Evolutionary conservation across 2,329 filamentous ascomycete genomes (phyloP).

Genomic region (Cucurbitaria berberidis): DNA sequence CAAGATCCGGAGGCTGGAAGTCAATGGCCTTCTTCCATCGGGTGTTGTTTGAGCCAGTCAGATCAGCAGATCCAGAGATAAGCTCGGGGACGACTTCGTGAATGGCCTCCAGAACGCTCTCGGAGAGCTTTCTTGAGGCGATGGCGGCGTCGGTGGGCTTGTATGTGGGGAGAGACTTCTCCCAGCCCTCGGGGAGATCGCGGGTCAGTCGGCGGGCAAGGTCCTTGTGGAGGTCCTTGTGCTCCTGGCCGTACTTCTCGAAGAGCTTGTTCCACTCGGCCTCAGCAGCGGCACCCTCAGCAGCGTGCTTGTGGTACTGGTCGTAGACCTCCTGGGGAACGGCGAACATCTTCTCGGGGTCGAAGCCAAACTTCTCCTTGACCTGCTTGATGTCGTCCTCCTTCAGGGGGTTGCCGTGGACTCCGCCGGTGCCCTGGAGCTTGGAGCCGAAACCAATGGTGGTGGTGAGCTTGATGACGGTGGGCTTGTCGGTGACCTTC

Average conservation of each 20-base stretch:
- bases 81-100: slow-evolving; percentile 85
- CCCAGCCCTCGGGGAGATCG: slow-evolving; percentile 93
- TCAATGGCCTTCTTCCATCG: slow-evolving; percentile 96
- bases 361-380: slow-evolving; percentile 95
- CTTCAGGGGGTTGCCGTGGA: slow-evolving; percentile 96
- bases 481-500: slow-evolving; percentile 92
- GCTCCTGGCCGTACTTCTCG: slow-evolving; percentile 80
- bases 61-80: slow-evolving; percentile 92
- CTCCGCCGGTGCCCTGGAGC: slow-evolving; percentile 90
- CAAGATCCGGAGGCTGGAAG: slow-evolving; percentile 89
- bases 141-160: slow-evolving; percentile 82
- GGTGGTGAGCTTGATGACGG: slow-evolving; percentile 94
- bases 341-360: slow-evolving; percentile 89
- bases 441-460: slow-evolving; percentile 96
- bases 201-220: slow-evolving; percentile 79
- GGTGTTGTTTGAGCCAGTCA: slow-evolving; percentile 98
- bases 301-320: slow-evolving; percentile 80
- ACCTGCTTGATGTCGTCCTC: slow-evolving; percentile 90
- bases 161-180: slow-evolving; percentile 91
- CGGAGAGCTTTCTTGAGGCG: slow-evolving; percentile 94
- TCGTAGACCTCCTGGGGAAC: slow-evolving; percentile 97
- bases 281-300: slow-evolving; percentile 87
- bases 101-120: slow-evolving; percentile 89
- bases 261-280: slow-evolving; percentile 95
- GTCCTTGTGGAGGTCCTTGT: slow-evolving; percentile 80